Evolutionary conservation across 1,139 yeast species (phyloP), one percentile per base, ranked within the genome.

Genomic region (Geotrichum cucujoidarum): DNA sequence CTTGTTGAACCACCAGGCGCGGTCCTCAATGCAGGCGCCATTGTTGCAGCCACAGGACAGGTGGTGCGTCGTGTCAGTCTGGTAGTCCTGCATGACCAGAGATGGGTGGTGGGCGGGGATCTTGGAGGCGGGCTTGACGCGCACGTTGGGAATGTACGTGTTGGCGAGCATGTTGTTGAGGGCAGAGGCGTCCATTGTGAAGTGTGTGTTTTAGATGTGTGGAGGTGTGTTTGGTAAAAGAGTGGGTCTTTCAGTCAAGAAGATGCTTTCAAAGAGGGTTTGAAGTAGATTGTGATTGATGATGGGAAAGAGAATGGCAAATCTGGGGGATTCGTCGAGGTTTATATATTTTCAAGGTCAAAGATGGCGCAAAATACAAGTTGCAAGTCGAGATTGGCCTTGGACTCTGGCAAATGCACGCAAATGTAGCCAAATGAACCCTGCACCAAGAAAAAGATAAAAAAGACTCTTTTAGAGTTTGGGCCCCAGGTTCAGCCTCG

Each of bases 41-140:
- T 73, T 74, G 53, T 68, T 58, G 60, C 80, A 75, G 16, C 79
- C 80, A 58, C 80, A 75, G 25, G 63, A 55, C 43, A 70, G 64
- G 25, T 68, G 68, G 52, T 71, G 75, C 8, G 75, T 67, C 16
- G 73, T 63, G 57, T 74, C 78, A 7, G 74, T 65, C 43, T 65
- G 64, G 47, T 63, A 62, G 58, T 75, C 79, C 51, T 70, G 70
- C 63, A 74, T 64, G 43, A 75, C 73, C 51, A 75, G 61, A 10
- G 78, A 68, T 4, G 79, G 79, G 46, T 74, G 78, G 51, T 70
- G 74, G 17, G 57, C 57, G 13, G 79, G 77, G 21, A 73, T 62
- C 29, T 58, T 56, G 13, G 63, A 62, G 32, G 58, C 53, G 22
- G 60, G 45, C 29, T 59, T 50, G 11, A 56, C 43, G 39, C 48